Conservation (phyloP, 352 stramenopile species). For the Globisporangium canariense region DNA sequence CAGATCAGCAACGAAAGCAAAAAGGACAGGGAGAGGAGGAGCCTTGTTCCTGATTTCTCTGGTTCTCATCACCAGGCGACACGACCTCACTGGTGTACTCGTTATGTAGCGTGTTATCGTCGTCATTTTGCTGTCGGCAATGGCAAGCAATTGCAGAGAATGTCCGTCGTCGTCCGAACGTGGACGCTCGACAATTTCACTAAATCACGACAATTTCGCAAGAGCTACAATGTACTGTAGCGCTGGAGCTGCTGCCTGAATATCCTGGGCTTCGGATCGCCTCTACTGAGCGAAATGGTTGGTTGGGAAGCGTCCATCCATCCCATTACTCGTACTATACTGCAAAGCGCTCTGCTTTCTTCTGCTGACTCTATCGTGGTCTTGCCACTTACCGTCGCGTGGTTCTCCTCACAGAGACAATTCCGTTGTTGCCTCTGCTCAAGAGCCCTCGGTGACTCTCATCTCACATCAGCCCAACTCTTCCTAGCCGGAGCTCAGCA, state of each 20-base stretch:
- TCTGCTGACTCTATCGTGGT: neutral
- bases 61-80: neutral
- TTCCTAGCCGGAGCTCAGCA: conserved; percentile 1
- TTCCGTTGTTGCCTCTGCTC: conserved; percentile 2
- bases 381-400: neutral
- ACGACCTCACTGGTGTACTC: neutral
- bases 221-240: neutral
- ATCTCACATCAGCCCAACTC: too few species aligned
- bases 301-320: neutral
- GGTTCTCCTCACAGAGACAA: neutral
- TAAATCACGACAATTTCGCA: neutral
- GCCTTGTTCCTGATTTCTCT: neutral
- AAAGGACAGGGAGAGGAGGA: neutral
- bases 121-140: neutral
- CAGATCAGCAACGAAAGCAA: neutral
- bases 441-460: neutral
- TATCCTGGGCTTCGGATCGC: neutral
- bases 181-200: neutral
- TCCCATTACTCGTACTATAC: neutral
- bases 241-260: neutral
- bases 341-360: neutral
- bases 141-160: too few species aligned
- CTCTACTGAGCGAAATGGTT: neutral
- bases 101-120: neutral
- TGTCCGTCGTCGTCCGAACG: neutral